Base-by-base conservation (phyloP, 148 eudicot genomes). In the Pouteria glomerata region DNA sequence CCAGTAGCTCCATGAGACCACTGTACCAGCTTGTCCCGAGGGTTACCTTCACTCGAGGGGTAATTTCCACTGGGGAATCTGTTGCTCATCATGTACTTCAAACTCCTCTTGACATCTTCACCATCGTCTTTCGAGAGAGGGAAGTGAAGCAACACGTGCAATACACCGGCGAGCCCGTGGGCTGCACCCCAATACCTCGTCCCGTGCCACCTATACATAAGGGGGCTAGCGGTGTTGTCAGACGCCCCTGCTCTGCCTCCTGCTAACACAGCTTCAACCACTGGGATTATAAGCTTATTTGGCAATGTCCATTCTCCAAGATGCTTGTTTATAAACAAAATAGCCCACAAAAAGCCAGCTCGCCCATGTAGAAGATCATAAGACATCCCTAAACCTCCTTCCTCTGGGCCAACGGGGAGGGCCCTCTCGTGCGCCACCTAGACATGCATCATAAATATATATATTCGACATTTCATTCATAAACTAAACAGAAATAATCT, bases 331-430 rank as follows among this genome's bases (percentile, higher is more conserved):
- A 88, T 77, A 73, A 88, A 85, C 69, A 88, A 79, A 51, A 91
- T 91, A 2, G 97, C 91, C 91, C 91, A 91, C 35, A 91, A 73
- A 72, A 88, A 91, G 31, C 97, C 97, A 51, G 97, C 91, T 71
- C 97, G 84, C 6, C 97, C 97, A 47, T 81, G 77, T 7, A 91
- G 85, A 69, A 91, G 89, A 63, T 91, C 93, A 8, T 91, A 91
- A 29, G 97, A 91, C 97, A 91, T 91, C 57, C 97, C 97, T 27
- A 88, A 82, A 24, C 97, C 97, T 19, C 97, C 97, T 70, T 91
- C 97, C 50, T 88, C 87, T 10, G 97, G 91, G 73, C 97, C 97
- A 26, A 85, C 79, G 8, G 93, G 93, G 51, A 91, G 93, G 53
- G 97, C 93, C 74, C 76, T 81, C 63, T 91, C 97, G 69, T 85